Evolutionary conservation across 345 rosid species (phyloP).

Genomic region (Rhodamnia argentea): DNA sequence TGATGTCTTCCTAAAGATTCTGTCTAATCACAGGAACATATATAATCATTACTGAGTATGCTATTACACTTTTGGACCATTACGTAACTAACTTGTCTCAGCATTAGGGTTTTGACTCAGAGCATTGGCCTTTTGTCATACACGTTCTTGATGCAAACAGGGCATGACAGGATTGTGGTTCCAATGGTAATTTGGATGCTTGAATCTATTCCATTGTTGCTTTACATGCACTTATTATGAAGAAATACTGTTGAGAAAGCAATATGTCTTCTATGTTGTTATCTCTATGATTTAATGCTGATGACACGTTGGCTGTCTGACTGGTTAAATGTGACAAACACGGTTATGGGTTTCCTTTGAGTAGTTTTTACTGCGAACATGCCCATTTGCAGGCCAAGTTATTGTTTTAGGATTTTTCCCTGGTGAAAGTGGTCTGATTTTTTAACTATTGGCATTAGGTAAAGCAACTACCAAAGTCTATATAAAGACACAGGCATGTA

Average conservation of each 20-base stretch:
- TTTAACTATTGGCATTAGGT: background rate
- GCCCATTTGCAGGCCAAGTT: background rate
- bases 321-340: background rate
- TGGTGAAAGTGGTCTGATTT: background rate
- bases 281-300: background rate
- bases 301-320: background rate
- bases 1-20: background rate
- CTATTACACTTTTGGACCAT: background rate
- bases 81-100: background rate
- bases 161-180: conserved; percentile 80
- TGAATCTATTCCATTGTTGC: background rate
- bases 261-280: background rate
- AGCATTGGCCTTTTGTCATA: conserved; percentile 89
- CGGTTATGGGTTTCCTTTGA: background rate
- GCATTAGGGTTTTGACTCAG: conserved; percentile 50
- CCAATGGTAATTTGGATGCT: conserved; percentile 62
- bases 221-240: background rate
- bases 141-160: conserved; percentile 63
- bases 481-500: background rate
- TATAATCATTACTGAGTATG: background rate
- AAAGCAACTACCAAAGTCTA: background rate
- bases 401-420: background rate
- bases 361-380: background rate
- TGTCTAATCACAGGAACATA: background rate
- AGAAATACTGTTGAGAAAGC: background rate